Conservation (phyloP, 148 eudicot species). For the Cornus kousa region DNA sequence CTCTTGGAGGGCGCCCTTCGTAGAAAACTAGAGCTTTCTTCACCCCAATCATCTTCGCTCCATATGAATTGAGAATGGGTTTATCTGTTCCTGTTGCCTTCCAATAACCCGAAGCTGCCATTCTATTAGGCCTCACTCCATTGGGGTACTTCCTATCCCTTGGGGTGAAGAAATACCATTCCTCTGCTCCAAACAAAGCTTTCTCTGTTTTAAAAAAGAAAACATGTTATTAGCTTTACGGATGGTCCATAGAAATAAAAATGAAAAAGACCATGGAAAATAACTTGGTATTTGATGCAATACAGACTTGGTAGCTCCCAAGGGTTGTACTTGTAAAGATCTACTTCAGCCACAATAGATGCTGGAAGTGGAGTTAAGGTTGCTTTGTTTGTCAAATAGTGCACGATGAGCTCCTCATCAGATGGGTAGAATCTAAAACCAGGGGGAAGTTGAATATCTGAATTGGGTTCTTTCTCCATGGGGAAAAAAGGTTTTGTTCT, state of each 20-base stretch:
- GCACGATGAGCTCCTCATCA: slow-evolving; percentile 29
- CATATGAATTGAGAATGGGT: slow-evolving; percentile 19
- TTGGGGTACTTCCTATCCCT: slow-evolving; percentile 41
- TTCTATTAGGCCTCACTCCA: slow-evolving; percentile 33
- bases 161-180: slow-evolving; percentile 40
- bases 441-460: slow-evolving; percentile 27
- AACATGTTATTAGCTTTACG: neutral
- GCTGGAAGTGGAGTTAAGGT: slow-evolving; percentile 26
- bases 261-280: neutral
- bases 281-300: neutral
- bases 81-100: slow-evolving; percentile 40
- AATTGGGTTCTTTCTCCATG: slow-evolving; percentile 9
- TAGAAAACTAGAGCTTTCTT: slow-evolving; percentile 34
- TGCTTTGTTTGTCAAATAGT: slow-evolving; percentile 32
- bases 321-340: slow-evolving; percentile 33
- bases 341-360: slow-evolving; percentile 27
- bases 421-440: slow-evolving; percentile 40
- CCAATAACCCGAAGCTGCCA: slow-evolving; percentile 33
- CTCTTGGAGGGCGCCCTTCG: slow-evolving; percentile 31
- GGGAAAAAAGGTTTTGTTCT: slow-evolving; percentile 7
- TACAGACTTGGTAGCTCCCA: slow-evolving; percentile 35
- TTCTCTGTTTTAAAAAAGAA: slow-evolving; percentile 1
- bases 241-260: neutral
- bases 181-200: slow-evolving; percentile 35
- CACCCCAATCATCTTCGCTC: slow-evolving; percentile 21